A percentile compares a stretch with the other conserved stretches of the same genome.
These are phyloP conservation scores for Fonsecaea multimorphosa DNA, from an alignment of 2,329 filamentous ascomycete species.

Conservation along the genomic window DNA sequence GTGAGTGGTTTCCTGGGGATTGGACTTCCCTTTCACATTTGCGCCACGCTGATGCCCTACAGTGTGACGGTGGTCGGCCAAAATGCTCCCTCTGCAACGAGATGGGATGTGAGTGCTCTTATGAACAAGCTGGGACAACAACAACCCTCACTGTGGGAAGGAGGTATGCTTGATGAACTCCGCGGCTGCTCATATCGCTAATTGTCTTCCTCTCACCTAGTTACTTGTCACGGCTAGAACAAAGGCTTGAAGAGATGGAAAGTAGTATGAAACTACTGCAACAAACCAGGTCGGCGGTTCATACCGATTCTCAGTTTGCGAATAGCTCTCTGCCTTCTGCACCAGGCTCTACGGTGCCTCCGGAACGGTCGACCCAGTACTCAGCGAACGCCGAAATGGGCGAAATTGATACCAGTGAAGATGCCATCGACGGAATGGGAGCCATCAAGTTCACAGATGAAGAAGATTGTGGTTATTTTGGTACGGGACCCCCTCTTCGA, in stretches of 20 bases:
- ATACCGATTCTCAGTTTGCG: neutral
- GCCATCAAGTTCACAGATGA: conserved; percentile 43
- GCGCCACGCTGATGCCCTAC: neutral
- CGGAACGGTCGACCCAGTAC: conserved; percentile 3
- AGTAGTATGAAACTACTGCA: conserved; percentile 23
- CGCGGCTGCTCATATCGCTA: neutral
- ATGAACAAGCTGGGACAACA: conserved; percentile 30
- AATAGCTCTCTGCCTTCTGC: conserved; percentile 1
- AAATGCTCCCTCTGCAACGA: conserved; percentile 32
- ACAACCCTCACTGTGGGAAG: conserved; percentile 32
- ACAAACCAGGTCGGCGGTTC: conserved; percentile 13
- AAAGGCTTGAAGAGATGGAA: conserved; percentile 30
- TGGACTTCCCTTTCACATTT: neutral
- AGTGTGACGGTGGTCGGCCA: conserved; percentile 33
- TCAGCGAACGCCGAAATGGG: conserved; percentile 9
- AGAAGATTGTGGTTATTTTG: conserved; percentile 46
- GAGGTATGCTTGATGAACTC: conserved; percentile 19
- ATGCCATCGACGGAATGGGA: conserved; percentile 43
- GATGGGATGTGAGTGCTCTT: conserved; percentile 29
- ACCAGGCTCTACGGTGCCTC: neutral
- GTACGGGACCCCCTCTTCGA: conserved; percentile 27
- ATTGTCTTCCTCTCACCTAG: conserved; percentile 4
- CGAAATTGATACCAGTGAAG: conserved; percentile 23
- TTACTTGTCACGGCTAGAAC: conserved; percentile 30
- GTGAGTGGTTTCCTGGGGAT: neutral